phyloP scores from a whole-genome alignment of 306 rosid genomes.

The Trichosanthes truncata region DNA sequence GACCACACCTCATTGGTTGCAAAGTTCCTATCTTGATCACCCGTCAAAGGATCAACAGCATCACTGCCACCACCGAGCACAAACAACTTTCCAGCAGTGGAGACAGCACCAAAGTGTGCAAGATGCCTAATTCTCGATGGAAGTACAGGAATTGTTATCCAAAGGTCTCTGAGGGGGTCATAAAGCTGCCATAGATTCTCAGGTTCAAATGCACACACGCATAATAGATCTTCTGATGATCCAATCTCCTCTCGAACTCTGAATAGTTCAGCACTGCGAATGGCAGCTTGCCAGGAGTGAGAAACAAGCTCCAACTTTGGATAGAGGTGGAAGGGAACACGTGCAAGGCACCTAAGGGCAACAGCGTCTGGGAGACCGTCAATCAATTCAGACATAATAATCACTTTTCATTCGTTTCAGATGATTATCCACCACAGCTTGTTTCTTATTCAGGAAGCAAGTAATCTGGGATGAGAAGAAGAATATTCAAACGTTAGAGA shows the following conservation, averaged over 20 bases:
- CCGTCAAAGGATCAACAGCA: constrained; percentile 88
- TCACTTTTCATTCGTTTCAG: constrained; percentile 38
- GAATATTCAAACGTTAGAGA: not conserved
- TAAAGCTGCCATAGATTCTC: constrained; percentile 94
- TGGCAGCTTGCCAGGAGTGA: constrained; percentile 75
- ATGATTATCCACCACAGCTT: constrained; percentile 15
- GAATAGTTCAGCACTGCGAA: constrained; percentile 71
- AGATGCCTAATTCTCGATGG: constrained; percentile 88
- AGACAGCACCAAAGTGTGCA: constrained; percentile 81
- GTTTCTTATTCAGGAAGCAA: constrained; percentile 16
- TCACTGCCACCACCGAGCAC: constrained; percentile 98
- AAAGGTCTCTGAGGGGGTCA: constrained; percentile 76
- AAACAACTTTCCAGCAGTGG: constrained; percentile 74
- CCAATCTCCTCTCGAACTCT: constrained; percentile 77
- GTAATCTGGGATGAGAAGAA: constrained; percentile 21
- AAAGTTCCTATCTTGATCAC: constrained; percentile 94
- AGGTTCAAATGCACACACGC: constrained; percentile 88
- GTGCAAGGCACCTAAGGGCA: constrained; percentile 83
- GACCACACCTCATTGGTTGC: constrained; percentile 98
- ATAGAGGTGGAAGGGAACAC: constrained; percentile 87
- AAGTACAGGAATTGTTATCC: constrained; percentile 92
- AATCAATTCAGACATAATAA: constrained; percentile 81
- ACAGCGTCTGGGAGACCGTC: constrained; percentile 95
- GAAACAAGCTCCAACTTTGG: constrained; percentile 79
- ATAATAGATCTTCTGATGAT: constrained; percentile 65